Evolutionary conservation across 345 rosid genomes (phyloP).

Genomic region (Brassica rapa): DNA sequence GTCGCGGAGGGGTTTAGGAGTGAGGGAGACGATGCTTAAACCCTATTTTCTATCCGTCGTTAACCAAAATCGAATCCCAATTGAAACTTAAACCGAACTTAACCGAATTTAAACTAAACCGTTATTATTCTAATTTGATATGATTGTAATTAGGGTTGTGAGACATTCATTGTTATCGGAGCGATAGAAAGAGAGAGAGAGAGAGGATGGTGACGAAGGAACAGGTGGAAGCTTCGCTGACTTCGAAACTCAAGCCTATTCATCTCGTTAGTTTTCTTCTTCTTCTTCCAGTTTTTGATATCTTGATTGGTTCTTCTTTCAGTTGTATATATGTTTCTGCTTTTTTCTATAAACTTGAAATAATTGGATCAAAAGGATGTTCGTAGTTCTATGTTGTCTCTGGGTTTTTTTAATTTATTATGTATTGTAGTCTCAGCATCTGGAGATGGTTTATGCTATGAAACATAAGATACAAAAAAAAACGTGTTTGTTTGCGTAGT

Average conservation of each 20-base stretch:
- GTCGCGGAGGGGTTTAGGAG: conserved; percentile 32
- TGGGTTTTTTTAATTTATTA: not conserved
- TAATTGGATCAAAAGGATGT: not conserved
- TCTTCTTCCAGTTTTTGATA: conserved; percentile 1
- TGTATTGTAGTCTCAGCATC: not conserved
- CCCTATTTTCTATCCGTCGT: conserved; percentile 27
- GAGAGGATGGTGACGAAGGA: conserved; percentile 75
- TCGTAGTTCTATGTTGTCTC: not conserved
- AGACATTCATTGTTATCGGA: not conserved
- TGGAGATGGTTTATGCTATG: not conserved
- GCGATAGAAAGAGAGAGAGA: not conserved
- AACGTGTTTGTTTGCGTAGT: conserved; percentile 11
- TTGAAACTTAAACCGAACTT: conserved; percentile 9
- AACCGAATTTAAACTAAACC: not conserved
- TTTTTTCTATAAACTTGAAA: not conserved
- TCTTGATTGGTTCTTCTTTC: not conserved
- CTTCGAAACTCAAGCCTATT: conserved; percentile 68
- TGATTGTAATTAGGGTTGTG: conserved; percentile 23
- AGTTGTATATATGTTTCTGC: conserved; percentile 1
- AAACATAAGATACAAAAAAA: not conserved
- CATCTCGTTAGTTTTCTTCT: conserved; percentile 59
- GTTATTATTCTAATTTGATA: not conserved
- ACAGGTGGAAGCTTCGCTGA: conserved; percentile 72
- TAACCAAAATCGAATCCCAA: not conserved
- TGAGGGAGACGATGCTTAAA: conserved; percentile 31